Evolutionary conservation across 768 basidiomycete genomes (phyloP).

Genomic region (Boletus eberwhitei): DNA sequence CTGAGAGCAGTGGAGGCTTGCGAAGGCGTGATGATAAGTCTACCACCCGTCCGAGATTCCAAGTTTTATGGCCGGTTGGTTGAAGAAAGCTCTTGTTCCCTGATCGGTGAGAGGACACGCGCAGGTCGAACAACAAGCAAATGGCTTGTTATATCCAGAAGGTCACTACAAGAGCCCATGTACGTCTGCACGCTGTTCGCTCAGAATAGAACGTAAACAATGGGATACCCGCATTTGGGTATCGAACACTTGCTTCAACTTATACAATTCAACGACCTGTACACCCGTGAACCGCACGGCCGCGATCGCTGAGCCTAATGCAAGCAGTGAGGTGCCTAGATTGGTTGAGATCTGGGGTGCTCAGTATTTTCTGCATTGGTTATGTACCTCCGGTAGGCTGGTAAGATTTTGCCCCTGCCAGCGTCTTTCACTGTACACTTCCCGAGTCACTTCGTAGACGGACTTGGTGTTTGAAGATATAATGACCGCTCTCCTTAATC

Average conservation of each 20-base stretch:
- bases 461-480: too few species aligned
- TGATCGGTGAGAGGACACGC: neutral
- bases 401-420: too few species aligned
- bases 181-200: neutral
- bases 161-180: slow-evolving; percentile 7
- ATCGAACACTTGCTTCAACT: neutral
- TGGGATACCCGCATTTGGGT: slow-evolving; percentile 4
- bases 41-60: neutral
- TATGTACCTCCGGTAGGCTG: too few species aligned
- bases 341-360: too few species aligned
- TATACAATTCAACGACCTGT: too few species aligned
- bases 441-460: too few species aligned
- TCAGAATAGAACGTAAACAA: neutral
- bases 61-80: slow-evolving; percentile 20
- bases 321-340: too few species aligned
- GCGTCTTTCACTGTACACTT: too few species aligned
- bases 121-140: slow-evolving; percentile 12
- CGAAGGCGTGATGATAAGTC: neutral
- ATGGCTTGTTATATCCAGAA: slow-evolving; percentile 4
- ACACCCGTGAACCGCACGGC: too few species aligned
- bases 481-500: too few species aligned
- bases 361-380: too few species aligned
- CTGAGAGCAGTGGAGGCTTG: neutral
- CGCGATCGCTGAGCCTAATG: too few species aligned
- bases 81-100: slow-evolving; percentile 17